Evolutionary conservation across 345 rosid species (phyloP).

Genomic region (Microcos paniculata): DNA sequence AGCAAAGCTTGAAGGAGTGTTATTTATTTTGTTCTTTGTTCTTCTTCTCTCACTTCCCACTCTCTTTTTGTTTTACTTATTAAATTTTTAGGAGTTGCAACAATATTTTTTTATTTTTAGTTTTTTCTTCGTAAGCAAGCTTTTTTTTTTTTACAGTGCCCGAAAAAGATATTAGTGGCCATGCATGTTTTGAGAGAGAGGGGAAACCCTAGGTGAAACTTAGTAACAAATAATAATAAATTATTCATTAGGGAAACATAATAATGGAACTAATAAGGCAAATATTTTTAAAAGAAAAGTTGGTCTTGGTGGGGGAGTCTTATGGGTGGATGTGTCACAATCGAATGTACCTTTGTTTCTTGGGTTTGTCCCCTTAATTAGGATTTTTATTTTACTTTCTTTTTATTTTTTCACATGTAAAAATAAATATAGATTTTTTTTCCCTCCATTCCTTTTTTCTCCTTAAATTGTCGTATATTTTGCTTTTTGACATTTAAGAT

Average conservation of each 20-base stretch:
- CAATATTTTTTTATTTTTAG: background rate
- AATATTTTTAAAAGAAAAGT: constrained; percentile 18
- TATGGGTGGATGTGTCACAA: constrained; percentile 37
- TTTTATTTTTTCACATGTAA: constrained; percentile 21
- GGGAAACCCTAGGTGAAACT: constrained; percentile 20
- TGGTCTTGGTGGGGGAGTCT: constrained; percentile 32
- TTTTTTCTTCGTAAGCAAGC: constrained; percentile 33
- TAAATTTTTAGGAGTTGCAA: constrained; percentile 31
- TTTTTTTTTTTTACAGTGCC: constrained; percentile 19
- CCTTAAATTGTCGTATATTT: no score
- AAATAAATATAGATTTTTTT: background rate
- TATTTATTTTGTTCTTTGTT: constrained; percentile 36
- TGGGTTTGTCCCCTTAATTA: constrained; percentile 21
- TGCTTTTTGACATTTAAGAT: no score
- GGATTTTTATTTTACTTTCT: background rate
- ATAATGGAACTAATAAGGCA: constrained; percentile 8
- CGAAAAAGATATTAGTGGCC: constrained; percentile 25
- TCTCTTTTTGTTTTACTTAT: constrained; percentile 39
- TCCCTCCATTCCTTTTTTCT: background rate
- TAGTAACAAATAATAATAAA: background rate
- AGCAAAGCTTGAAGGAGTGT: constrained; percentile 22
- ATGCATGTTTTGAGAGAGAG: constrained; percentile 28
- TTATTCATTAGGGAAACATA: background rate
- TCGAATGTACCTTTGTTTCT: constrained; percentile 40
- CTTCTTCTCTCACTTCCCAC: constrained; percentile 17